These are phyloP conservation scores for Nitzschia palea DNA, from an alignment of 108 stramenopile species.

Conservation along the genomic window DNA sequence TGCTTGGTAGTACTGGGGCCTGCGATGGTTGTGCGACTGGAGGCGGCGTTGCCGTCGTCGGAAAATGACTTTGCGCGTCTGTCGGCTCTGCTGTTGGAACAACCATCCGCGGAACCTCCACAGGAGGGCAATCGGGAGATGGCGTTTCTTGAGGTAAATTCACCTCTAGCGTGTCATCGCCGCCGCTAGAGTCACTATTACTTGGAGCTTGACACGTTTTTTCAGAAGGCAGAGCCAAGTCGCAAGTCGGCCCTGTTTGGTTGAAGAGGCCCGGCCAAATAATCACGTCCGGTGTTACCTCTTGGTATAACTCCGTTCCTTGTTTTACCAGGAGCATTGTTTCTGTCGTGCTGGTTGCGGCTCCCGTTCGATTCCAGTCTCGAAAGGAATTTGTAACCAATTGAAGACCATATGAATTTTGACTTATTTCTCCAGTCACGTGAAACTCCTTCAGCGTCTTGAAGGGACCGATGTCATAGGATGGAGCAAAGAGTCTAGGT, in stretches of 20 bases:
- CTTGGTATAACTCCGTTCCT: background rate
- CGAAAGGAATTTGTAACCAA: slow-evolving; percentile 24
- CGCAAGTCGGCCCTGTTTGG: slow-evolving; percentile 9
- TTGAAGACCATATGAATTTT: background rate
- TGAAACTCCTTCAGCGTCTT: background rate
- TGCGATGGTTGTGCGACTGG: background rate
- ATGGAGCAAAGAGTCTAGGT: background rate
- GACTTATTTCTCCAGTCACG: background rate
- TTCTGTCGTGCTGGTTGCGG: slow-evolving; percentile 3
- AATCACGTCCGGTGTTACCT: background rate
- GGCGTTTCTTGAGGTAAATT: background rate
- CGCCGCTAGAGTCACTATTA: background rate
- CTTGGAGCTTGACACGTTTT: background rate
- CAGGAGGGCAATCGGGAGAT: background rate
- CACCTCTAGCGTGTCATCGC: background rate
- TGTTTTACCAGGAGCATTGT: slow-evolving; percentile 2
- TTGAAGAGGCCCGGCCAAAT: slow-evolving; percentile 12
- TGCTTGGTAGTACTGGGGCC: too few species aligned
- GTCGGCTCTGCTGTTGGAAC: slow-evolving; percentile 6
- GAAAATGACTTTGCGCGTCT: background rate
- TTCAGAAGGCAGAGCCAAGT: background rate
- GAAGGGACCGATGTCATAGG: slow-evolving; percentile 8
- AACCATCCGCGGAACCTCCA: background rate
- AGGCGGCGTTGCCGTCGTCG: background rate
- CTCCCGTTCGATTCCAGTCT: slow-evolving; percentile 9